A percentile compares a stretch with the other conserved stretches of the same genome.
Conservation (phyloP, 164 flowering plant species). For the Tinospora cordifolia region DNA sequence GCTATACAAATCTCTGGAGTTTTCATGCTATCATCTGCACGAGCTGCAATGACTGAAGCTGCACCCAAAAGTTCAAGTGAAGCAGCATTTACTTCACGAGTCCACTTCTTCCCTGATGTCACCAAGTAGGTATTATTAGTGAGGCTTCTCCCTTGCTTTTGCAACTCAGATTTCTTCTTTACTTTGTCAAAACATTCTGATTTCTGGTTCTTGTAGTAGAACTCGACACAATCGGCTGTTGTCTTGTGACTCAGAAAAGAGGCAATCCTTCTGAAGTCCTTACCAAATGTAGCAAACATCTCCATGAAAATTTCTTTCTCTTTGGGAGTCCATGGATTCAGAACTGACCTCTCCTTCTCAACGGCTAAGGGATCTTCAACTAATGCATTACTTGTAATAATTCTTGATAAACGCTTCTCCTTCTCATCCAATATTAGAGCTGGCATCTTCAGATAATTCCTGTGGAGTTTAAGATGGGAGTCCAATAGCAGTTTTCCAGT, state of each 20-base stretch:
- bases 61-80: slow-evolving; percentile 81
- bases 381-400: slow-evolving; percentile 66
- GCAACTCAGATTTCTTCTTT: slow-evolving; percentile 40
- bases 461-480: slow-evolving; percentile 34
- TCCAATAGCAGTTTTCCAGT: slow-evolving; percentile 53
- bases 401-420: slow-evolving; percentile 49
- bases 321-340: slow-evolving; percentile 78
- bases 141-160: slow-evolving; percentile 38
- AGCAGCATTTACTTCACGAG: slow-evolving; percentile 55
- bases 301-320: slow-evolving; percentile 77
- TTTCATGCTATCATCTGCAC: slow-evolving; percentile 29
- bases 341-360: slow-evolving; percentile 72
- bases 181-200: slow-evolving; percentile 62
- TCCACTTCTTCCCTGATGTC: slow-evolving; percentile 66
- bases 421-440: slow-evolving; percentile 58
- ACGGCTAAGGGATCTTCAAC: slow-evolving; percentile 79
- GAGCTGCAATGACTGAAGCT: slow-evolving; percentile 62
- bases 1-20: slow-evolving; percentile 23
- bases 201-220: slow-evolving; percentile 94
- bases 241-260: slow-evolving; percentile 78
- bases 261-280: slow-evolving; percentile 82
- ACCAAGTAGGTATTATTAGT: slow-evolving; percentile 48
- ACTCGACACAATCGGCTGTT: slow-evolving; percentile 91
- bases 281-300: slow-evolving; percentile 58
- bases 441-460: slow-evolving; percentile 71